Evolutionary conservation across 805 yeast genomes (phyloP), one percentile per base, ranked within the genome.

Genomic region (Phaffomyces thermotolerans): DNA sequence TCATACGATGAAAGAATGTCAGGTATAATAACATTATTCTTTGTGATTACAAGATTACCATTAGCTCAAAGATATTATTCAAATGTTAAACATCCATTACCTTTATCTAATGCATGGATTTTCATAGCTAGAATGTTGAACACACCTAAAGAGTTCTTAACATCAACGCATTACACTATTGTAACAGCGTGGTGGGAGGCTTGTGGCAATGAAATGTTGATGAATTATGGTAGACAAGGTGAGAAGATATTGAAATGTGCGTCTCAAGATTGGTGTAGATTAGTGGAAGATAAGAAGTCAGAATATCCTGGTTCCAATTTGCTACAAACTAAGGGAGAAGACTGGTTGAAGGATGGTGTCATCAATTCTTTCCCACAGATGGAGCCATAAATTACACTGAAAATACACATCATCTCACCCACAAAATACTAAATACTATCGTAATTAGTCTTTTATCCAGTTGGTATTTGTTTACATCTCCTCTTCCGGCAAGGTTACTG

Each of bases 131-230:
- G 97, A 36, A 60, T 78, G 40, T 67, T 84, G 36, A 89, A 93
- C 62, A 65, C 73, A 0, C 73, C 78, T 1, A 30, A 56, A 3
- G 65, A 66, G 0, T 59, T 74, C 13, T 56, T 89, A 12, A 67
- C 78, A 0, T 82, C 86, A 50, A 74, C 83, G 1, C 95, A 90
- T 59, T 90, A 72, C 57, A 69, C 79, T 0, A 75, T 83, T 2
- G 72, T 80, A 4, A 81, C 87, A 2, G 76, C 84, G 30, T 90
- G 97, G 97, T 88, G 97, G 95, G 98, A 93, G 51, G 78, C 89
- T 6, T 71, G 83, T 39, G 90, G 85, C 0, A 48, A 52, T 8
- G 69, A 78, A 35, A 76, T 91, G 44, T 42, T 71, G 8, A 56
- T 57, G 9, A 72, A 70, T 1, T 91, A 79, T 60, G 89, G 90